phyloP scores from a whole-genome alignment of 371 early-diverging fungal genomes.

The Haplosporangium sp. region DNA sequence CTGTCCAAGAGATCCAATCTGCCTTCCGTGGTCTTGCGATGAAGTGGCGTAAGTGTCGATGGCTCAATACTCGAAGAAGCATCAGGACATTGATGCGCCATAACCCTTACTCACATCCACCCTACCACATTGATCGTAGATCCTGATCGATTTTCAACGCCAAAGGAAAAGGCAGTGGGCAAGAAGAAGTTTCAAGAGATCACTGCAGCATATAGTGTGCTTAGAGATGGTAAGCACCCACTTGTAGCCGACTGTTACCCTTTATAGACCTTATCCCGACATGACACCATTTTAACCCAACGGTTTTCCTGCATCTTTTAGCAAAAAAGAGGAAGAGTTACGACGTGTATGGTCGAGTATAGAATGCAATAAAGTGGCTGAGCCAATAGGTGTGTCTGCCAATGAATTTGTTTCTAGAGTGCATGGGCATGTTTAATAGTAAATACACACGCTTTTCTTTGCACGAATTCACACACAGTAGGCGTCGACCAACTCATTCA shows the following conservation, averaged over 20 bases:
- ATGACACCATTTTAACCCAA: neutral
- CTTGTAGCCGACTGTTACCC: neutral
- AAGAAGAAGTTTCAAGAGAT: slow-evolving; percentile 68
- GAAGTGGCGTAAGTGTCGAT: slow-evolving; percentile 52
- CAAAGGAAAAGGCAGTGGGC: slow-evolving; percentile 62
- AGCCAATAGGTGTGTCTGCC: too few species aligned
- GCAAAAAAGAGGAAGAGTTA: slow-evolving; percentile 37
- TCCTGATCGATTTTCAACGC: slow-evolving; percentile 66
- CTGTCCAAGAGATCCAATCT: slow-evolving; percentile 67
- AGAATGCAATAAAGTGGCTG: slow-evolving; percentile 1
- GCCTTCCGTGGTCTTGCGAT: slow-evolving; percentile 66
- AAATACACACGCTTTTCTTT: too few species aligned
- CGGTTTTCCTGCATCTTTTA: neutral
- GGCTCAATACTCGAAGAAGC: too few species aligned
- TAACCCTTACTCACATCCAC: neutral
- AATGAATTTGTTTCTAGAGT: too few species aligned
- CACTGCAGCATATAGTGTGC: slow-evolving; percentile 67
- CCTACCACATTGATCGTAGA: slow-evolving; percentile 48
- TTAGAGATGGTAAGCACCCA: slow-evolving; percentile 62
- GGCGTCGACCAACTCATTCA: too few species aligned
- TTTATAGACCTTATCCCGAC: neutral
- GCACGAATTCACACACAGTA: too few species aligned
- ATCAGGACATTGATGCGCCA: neutral
- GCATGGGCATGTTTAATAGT: too few species aligned
- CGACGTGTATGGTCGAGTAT: slow-evolving; percentile 27